These are phyloP conservation scores for Fagus crenata DNA, from an alignment of 306 rosid genomes.

Conservation along the genomic window DNA sequence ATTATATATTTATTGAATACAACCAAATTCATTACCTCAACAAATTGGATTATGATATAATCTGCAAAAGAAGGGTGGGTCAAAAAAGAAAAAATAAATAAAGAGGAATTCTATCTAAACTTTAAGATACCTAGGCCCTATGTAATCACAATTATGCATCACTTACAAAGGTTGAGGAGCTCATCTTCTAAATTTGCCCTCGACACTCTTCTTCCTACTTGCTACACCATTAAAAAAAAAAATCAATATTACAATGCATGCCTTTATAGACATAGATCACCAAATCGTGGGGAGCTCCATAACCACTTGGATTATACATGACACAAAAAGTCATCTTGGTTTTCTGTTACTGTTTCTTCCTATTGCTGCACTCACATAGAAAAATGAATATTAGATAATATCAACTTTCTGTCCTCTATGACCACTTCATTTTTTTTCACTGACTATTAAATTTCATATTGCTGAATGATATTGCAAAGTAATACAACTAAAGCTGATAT, in stretches of 20 bases:
- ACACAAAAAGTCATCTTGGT: slow-evolving; percentile 11
- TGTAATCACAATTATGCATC: not conserved
- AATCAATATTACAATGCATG: slow-evolving; percentile 14
- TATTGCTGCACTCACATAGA: slow-evolving; percentile 12
- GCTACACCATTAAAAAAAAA: not conserved
- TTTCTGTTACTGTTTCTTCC: slow-evolving; percentile 1
- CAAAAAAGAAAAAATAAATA: not conserved
- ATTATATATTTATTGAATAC: not conserved
- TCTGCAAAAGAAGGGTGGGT: not conserved
- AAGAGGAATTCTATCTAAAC: not conserved
- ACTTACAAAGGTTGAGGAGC: slow-evolving; percentile 1
- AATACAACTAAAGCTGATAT: not conserved
- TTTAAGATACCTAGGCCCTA: not conserved
- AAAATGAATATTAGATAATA: not conserved
- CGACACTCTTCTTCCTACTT: slow-evolving; percentile 3
- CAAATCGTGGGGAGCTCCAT: slow-evolving; percentile 10
- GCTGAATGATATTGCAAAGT: not conserved
- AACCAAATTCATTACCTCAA: not conserved
- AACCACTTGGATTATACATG: slow-evolving; percentile 2
- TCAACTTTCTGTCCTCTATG: not conserved
- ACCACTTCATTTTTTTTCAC: not conserved
- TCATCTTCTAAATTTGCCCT: not conserved
- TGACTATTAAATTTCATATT: not conserved
- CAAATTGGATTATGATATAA: slow-evolving; percentile 2
- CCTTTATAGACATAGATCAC: slow-evolving; percentile 14